Evolutionary conservation across 257 asterid species (phyloP).

Genomic region (Linaria vulgaris): DNA sequence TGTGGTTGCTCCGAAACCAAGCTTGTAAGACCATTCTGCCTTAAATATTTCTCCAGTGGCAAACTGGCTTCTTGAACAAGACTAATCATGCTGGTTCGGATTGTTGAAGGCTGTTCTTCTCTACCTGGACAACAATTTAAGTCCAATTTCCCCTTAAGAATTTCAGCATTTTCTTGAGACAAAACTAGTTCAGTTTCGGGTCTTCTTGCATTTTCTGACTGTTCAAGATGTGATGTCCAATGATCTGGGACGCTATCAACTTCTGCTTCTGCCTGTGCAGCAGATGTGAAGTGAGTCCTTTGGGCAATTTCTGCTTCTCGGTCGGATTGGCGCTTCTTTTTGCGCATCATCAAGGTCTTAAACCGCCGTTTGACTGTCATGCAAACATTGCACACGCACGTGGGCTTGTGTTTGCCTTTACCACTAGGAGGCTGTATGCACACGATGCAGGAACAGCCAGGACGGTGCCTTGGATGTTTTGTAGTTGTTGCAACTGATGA

Average conservation of each 20-base stretch:
- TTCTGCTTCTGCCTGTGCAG: conserved; percentile 67
- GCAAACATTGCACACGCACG: conserved; percentile 94
- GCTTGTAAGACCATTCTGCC: conserved; percentile 86
- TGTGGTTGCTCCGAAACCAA: conserved; percentile 51
- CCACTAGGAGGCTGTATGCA: conserved; percentile 99
- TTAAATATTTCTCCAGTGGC: conserved; percentile 75
- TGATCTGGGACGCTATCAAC: conserved; percentile 48
- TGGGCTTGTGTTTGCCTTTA: conserved; percentile 94
- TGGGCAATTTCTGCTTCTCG: conserved; percentile 86
- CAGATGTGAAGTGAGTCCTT: conserved; percentile 47
- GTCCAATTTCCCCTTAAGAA: conserved; percentile 52
- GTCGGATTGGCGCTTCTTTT: conserved; percentile 89
- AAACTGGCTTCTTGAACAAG: conserved; percentile 85
- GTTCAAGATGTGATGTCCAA: conserved; percentile 26
- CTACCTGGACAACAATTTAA: conserved; percentile 64
- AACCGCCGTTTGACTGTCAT: conserved; percentile 94
- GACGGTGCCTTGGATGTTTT: conserved; percentile 91
- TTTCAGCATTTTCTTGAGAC: conserved; percentile 45
- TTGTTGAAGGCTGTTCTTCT: conserved; percentile 32
- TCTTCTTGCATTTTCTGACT: conserved; percentile 35
- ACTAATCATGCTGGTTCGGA: conserved; percentile 67
- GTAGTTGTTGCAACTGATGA: conserved; percentile 75
- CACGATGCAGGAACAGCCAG: conserved; percentile 97
- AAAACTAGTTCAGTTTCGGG: conserved; percentile 37
- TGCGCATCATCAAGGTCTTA: conserved; percentile 96